Evolutionary conservation across 805 yeast species (phyloP), one percentile per base, ranked within the genome.

Genomic region (Cyberlindnera nakhonratchasimensis): DNA sequence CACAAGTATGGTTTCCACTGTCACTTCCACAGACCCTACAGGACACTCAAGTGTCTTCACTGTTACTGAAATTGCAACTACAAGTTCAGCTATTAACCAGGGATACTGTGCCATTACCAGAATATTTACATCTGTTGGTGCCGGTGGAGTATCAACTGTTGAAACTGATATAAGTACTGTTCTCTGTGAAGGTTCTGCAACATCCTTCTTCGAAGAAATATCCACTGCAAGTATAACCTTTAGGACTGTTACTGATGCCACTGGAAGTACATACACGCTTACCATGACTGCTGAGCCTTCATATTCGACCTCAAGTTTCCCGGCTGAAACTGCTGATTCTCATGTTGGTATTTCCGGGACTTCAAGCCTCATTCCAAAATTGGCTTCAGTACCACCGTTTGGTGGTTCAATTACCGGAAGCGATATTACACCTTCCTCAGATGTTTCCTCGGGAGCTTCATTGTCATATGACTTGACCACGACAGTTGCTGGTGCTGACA

Each of bases 91-190:
- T 19, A 35, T 39, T 10, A 43, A 43, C 18, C 49, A 43, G 35
- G 47, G 48, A 2, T 45, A 33, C 40, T 48, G 52, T 42, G 49
- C 43, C 17, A 38, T 48, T 25, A 48, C 47, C 7, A 45, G 29
- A 20, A 26, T 21, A 18, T n/a, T 23, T 18, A 48, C 42, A 5
- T 33, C 42, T n/a, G 47, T 45, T 23, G 42, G 35, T 16, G 34
- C 33, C 13, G 5, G 21, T 17, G 47, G 49, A 3, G 24, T 39
- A 4, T 29, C 46, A 13, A 13, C 11, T 10, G 31, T 42, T 3
- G 11, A 14, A 10, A 40, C 49, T 22, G 47, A 40, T 3, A 30
- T 36, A 3, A 40, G 43, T n/a, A 48, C 52, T 1, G 45, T 48
- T 14, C 19, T 40, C 18, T 48, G 52, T 39, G 40, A 42, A 22